Evolutionary conservation across 2,329 filamentous ascomycete species (phyloP).

Genomic region (Arachnomyces sp.): DNA sequence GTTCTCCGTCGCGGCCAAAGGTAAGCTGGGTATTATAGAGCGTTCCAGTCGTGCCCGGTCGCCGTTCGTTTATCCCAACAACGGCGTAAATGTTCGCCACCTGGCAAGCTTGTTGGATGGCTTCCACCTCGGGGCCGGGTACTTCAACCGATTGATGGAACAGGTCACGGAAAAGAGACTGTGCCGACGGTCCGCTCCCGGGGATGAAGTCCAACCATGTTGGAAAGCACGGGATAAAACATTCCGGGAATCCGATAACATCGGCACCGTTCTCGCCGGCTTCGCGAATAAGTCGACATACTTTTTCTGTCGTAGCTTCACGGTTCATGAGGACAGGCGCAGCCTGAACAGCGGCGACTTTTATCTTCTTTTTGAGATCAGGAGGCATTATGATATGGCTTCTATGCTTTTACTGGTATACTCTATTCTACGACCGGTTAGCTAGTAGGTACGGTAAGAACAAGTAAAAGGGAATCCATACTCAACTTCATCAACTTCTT

Average conservation of each 20-base stretch:
- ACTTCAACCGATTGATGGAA: conserved; percentile 4
- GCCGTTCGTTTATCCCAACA: conserved; percentile 4
- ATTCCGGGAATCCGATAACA: conserved; percentile 4
- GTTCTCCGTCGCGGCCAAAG: conserved; percentile 2
- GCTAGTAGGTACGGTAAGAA: too few relatives aligned
- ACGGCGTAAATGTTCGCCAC: conserved; percentile 3
- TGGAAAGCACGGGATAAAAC: conserved; percentile 1
- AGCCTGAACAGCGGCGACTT: conserved; percentile 4
- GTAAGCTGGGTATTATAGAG: conserved; percentile 4
- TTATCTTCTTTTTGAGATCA: too few relatives aligned
- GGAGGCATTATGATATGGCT: too few relatives aligned
- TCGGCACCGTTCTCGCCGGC: conserved; percentile 3
- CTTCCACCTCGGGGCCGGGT: conserved; percentile 1
- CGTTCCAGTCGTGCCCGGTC: neutral
- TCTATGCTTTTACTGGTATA: too few relatives aligned
- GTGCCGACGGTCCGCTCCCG: neutral
- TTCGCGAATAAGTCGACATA: conserved; percentile 5
- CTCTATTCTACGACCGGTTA: too few relatives aligned
- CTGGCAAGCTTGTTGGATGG: conserved; percentile 2
- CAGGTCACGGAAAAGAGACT: conserved; percentile 2
- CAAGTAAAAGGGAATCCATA: too few relatives aligned
- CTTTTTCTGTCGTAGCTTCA: conserved; percentile 4
- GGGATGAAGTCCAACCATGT: conserved; percentile 3
- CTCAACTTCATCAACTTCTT: too few relatives aligned
- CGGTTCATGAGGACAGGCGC: conserved; percentile 4